phyloP scores from a whole-genome alignment of 257 asterid genomes.

The Ophiorrhiza pumila region DNA sequence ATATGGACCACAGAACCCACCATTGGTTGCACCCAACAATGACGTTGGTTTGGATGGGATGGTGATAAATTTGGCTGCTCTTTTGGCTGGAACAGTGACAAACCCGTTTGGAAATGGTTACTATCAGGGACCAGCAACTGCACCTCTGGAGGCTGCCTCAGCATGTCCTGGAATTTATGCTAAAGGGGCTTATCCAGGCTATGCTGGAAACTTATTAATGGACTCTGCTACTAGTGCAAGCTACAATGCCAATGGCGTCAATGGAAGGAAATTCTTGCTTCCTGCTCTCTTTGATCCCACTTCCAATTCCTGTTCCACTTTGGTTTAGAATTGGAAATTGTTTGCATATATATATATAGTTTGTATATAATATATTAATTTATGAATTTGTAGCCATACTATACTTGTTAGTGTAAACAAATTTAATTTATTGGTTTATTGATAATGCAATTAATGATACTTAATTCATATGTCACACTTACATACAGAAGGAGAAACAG shows the following conservation, averaged over 20 bases:
- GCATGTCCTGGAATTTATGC: conserved; percentile 39
- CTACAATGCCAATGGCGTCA: conserved; percentile 38
- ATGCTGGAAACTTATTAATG: conserved; percentile 32
- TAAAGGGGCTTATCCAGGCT: conserved; percentile 40
- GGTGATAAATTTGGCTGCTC: conserved; percentile 34
- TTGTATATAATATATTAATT: not conserved
- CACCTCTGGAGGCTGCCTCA: conserved; percentile 36
- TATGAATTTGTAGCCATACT: not conserved
- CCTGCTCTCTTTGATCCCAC: conserved; percentile 38
- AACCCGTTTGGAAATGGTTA: conserved; percentile 36
- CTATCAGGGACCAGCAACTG: conserved; percentile 34
- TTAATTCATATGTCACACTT: no score
- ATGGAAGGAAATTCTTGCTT: conserved; percentile 30
- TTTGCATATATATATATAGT: no score
- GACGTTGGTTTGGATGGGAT: conserved; percentile 41
- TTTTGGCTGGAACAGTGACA: conserved; percentile 34
- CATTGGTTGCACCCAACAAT: conserved; percentile 34
- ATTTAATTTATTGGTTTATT: no score
- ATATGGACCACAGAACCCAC: conserved; percentile 35
- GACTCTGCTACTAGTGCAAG: conserved; percentile 31
- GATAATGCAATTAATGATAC: no score
- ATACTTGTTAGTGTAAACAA: not conserved
- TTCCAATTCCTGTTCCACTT: conserved; percentile 5
- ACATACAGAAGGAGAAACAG: no score
- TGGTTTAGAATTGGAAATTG: not conserved